Evolutionary conservation across 2,329 filamentous ascomycete genomes (phyloP), one percentile per base, ranked within the genome.

Genomic region (Mollisia scopiformis): DNA sequence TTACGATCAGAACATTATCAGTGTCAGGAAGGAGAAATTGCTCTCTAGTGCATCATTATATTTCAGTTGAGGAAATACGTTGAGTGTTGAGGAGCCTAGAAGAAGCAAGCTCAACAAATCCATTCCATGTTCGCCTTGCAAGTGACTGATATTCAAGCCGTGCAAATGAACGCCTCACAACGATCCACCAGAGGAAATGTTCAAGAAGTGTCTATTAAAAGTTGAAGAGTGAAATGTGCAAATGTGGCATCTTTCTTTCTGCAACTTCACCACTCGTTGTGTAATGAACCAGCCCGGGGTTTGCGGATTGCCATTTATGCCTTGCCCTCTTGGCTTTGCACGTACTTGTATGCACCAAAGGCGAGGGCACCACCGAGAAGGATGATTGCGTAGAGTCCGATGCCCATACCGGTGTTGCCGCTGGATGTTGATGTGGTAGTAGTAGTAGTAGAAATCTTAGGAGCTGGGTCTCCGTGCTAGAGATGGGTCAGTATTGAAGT

Each of bases 321-420:
- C 55, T 67, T 58, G 23, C 59, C 64, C 59, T 72, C 63, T 52
- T 73, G 70, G 41, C 56, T 66, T 57, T 94, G 88, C 71, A 96
- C 77, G 82, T 95, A 96, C 78, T 93, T 89, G 84, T 94, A 97
- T 71, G 84, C 91, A 70, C 84, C 85, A 80, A 92, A 98, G 66
- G 91, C 92, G 64, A 87, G 76, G 52, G 87, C 82, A 68, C 89
- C 93, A 71, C 92, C 92, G 68, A 94, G 75, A 69, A 96, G 81
- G 71, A 97, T 77, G 69, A 96, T 70, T 62, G 88, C 90, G 80
- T 97, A 97, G 70, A 96, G 82, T 62, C 88, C 91, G 68, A 96
- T 30, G 72, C 93, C 91, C 62, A 93, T 70, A 68, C 88, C 84
- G 56, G 84, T 77, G 52, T 75, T 76, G 53, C 76, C 75, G 59